phyloP scores from a whole-genome alignment of 108 stramenopile species.

The Pseudonitzschia multiseries region DNA sequence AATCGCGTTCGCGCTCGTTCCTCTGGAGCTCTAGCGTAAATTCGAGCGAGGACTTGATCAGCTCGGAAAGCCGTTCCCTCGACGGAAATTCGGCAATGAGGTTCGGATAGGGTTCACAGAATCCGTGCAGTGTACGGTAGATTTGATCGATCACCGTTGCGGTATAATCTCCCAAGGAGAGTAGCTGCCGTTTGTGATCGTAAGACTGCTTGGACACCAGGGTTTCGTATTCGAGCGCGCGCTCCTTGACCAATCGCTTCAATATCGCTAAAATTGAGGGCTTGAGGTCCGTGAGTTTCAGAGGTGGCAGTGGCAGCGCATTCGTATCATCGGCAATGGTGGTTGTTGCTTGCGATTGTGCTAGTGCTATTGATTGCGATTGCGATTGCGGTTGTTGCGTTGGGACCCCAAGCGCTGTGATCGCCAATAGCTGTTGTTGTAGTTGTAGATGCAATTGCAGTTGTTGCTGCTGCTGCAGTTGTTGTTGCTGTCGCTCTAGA shows the following conservation, averaged over 20 bases:
- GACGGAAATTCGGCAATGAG: neutral
- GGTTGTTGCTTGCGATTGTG: neutral
- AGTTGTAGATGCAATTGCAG: neutral
- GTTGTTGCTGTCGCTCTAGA: neutral
- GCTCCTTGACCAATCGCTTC: neutral
- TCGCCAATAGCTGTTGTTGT: neutral
- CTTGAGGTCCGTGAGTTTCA: constrained; percentile 1
- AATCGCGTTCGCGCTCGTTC: no score
- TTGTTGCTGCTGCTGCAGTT: neutral
- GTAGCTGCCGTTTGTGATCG: no score
- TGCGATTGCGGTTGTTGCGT: neutral
- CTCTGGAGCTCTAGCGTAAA: neutral
- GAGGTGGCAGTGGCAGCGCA: neutral
- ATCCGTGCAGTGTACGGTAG: neutral
- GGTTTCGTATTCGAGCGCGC: neutral
- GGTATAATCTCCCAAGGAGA: no score
- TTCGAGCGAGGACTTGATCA: neutral
- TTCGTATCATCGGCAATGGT: neutral
- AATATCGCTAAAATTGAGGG: neutral
- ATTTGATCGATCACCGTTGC: neutral
- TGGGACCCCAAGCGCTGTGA: no score
- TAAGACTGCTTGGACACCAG: neutral
- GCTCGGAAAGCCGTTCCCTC: neutral
- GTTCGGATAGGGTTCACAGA: neutral
- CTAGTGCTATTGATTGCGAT: neutral